Evolutionary conservation across 176 grass and related monocot species (phyloP).

Genomic region (Saccharum spontaneum): DNA sequence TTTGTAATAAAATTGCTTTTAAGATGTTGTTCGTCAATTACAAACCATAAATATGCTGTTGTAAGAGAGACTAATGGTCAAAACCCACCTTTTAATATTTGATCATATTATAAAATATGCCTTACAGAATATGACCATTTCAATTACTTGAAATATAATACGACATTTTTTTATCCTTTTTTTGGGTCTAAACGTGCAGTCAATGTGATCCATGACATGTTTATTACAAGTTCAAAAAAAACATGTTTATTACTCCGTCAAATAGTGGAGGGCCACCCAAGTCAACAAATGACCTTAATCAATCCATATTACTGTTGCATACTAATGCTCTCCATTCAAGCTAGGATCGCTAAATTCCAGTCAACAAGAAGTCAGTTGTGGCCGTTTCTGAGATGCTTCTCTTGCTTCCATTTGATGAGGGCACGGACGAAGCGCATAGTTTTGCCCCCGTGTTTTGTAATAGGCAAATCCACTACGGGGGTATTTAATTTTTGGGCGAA

Average conservation of each 20-base stretch:
- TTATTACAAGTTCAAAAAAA: neutral
- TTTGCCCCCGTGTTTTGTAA: neutral
- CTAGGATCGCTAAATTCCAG: neutral
- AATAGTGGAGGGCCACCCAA: neutral
- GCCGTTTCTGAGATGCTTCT: neutral
- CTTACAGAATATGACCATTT: too few species aligned
- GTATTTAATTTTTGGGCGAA: too few species aligned
- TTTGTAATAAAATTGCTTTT: neutral
- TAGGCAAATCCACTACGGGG: neutral
- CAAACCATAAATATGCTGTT: neutral
- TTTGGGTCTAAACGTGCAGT: neutral
- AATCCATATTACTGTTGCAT: neutral
- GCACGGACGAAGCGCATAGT: neutral
- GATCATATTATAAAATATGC: neutral
- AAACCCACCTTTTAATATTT: neutral
- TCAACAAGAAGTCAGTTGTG: neutral
- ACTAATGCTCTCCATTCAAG: neutral
- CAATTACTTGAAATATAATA: neutral
- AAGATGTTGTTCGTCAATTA: neutral
- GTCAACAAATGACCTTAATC: neutral
- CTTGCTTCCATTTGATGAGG: neutral
- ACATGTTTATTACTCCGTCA: neutral
- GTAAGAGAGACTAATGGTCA: neutral
- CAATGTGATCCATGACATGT: neutral
- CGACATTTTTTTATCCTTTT: neutral